Conservation (phyloP, 2,329 filamentous ascomycete species). For the Colletotrichum incanum region DNA sequence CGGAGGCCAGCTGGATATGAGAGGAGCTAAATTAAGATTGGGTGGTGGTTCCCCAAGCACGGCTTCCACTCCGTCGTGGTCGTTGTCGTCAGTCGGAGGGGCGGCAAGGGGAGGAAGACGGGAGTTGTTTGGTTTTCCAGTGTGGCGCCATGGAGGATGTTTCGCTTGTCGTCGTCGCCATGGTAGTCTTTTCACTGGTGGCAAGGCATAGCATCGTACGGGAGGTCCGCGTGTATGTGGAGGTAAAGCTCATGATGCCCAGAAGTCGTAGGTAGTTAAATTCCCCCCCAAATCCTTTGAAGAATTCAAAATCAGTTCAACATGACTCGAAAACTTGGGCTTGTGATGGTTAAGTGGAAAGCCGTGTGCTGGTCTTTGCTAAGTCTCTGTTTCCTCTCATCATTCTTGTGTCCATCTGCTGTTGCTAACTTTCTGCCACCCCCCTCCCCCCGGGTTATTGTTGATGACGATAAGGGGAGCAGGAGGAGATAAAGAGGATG, state of each 20-base stretch:
- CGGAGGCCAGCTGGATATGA: constrained; percentile 41
- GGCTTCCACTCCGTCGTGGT: constrained; percentile 12
- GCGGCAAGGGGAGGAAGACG: constrained; percentile 26
- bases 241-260: constrained; percentile 34
- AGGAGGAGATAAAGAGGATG: no score
- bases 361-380: background rate
- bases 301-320: constrained; percentile 37
- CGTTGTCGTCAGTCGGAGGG: constrained; percentile 14
- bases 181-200: constrained; percentile 22
- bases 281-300: constrained; percentile 25
- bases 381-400: background rate
- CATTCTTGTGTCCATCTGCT: background rate
- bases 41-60: constrained; percentile 27
- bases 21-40: constrained; percentile 22
- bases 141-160: constrained; percentile 24
- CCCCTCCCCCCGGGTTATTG: background rate
- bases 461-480: background rate
- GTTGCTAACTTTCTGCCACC: background rate
- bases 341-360: background rate
- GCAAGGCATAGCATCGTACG: constrained; percentile 38
- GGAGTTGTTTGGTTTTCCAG: constrained; percentile 18
- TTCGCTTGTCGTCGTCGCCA: constrained; percentile 27
- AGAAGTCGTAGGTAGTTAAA: constrained; percentile 35
- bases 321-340: background rate
- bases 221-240: constrained; percentile 29